Evolutionary conservation across 208 protist genomes (phyloP).

Genomic region (Tritrichomonas musculus): DNA sequence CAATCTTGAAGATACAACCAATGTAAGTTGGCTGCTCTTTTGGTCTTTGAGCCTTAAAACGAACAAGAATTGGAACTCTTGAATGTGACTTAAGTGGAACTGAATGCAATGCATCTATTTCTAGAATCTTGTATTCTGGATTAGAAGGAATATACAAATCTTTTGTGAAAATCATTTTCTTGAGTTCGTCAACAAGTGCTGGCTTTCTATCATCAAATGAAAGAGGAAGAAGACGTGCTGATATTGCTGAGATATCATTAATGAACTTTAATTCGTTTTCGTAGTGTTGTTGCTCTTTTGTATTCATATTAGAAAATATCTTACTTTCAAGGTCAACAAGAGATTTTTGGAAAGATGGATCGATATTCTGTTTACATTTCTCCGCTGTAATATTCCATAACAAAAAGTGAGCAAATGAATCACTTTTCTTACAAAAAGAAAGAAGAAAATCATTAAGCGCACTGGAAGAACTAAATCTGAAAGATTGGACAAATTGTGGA

Average conservation of each 20-base stretch:
- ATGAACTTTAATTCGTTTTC: not conserved
- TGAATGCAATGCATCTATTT: not conserved
- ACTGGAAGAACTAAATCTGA: not conserved
- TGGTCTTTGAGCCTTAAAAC: not conserved
- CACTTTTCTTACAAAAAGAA: not conserved
- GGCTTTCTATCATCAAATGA: not conserved
- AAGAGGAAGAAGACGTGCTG: not conserved
- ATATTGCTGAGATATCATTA: not conserved
- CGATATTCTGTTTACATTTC: not conserved
- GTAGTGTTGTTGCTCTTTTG: not conserved
- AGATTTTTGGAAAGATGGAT: not conserved
- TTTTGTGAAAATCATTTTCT: not conserved
- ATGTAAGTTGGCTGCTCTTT: not conserved
- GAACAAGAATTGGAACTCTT: slow-evolving; percentile 33
- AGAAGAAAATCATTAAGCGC: not conserved
- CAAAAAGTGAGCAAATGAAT: not conserved
- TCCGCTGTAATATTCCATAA: not conserved
- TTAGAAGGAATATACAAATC: not conserved
- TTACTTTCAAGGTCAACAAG: not conserved
- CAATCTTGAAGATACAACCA: slow-evolving; percentile 74
- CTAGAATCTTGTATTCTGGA: not conserved
- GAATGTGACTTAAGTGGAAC: slow-evolving; percentile 11
- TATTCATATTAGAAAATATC: not conserved
- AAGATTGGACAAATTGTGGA: not conserved
- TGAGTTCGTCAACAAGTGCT: not conserved